Percentiles rank a stretch among this genome's conserved stretches.
These are phyloP conservation scores for Gryganskiella cystojenkinii DNA, from an alignment of 192 early-diverging fungal genomes.

Conservation along the genomic window DNA sequence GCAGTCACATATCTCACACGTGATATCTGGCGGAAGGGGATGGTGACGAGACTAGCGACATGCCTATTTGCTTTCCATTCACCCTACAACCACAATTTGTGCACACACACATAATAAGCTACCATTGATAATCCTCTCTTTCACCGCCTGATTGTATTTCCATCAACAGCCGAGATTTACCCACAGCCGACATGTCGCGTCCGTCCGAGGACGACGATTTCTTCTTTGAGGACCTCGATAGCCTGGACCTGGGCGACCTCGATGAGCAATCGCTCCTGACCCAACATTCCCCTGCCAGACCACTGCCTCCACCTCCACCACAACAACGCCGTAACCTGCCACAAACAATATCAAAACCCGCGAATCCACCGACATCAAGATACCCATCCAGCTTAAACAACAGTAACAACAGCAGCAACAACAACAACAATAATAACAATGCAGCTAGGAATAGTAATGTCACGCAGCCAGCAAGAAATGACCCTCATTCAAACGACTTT, in stretches of 20 bases:
- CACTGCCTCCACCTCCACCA: not conserved
- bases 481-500: not conserved
- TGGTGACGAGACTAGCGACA: too few species aligned
- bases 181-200: constrained; percentile 14
- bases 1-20: too few species aligned
- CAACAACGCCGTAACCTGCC: too few species aligned
- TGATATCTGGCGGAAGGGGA: too few species aligned
- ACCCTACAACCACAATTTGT: too few species aligned
- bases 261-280: constrained; percentile 16
- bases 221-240: constrained; percentile 22
- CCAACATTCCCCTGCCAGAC: not conserved
- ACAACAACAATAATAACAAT: not conserved
- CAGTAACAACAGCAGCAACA: not conserved
- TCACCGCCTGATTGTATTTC: not conserved
- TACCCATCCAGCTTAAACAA: not conserved
- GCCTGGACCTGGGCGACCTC: constrained; percentile 13
- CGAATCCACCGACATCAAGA: not conserved
- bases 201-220: constrained; percentile 29
- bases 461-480: not conserved
- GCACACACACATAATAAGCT: too few species aligned
- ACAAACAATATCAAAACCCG: not conserved
- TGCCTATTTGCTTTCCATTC: too few species aligned
- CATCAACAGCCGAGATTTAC: not conserved
- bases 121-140: too few species aligned
- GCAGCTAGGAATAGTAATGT: too few species aligned